These are phyloP conservation scores for Psilocybe cyanescens DNA, from an alignment of 768 basidiomycete species.

Conservation along the genomic window DNA sequence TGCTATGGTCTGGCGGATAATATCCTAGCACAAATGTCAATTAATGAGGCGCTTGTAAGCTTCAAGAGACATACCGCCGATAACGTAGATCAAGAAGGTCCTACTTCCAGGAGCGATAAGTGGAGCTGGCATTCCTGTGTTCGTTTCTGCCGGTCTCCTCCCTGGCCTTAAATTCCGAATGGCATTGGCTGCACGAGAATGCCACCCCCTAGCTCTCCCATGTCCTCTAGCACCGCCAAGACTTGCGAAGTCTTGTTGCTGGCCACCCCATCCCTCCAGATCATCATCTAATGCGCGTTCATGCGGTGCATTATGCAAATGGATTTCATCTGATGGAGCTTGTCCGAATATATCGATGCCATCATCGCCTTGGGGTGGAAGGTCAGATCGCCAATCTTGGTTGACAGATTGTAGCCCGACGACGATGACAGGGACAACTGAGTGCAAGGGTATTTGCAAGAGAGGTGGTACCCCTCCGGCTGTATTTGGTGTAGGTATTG, in stretches of 20 bases:
- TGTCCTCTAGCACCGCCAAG: constrained; percentile 13
- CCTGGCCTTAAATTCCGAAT: constrained; percentile 57
- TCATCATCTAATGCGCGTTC: constrained; percentile 16
- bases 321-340: constrained; percentile 11
- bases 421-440: constrained; percentile 82
- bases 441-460: constrained; percentile 29
- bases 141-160: constrained; percentile 27
- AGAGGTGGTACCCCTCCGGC: constrained; percentile 4
- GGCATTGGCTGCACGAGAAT: constrained; percentile 64
- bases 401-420: constrained; percentile 82
- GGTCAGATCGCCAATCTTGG: constrained; percentile 40
- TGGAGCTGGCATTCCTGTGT: constrained; percentile 13
- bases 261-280: constrained; percentile 11
- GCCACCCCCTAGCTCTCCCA: constrained; percentile 46
- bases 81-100: constrained; percentile 91
- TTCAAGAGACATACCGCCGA: constrained; percentile 59
- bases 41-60: neutral
- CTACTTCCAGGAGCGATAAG: constrained; percentile 46
- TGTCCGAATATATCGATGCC: constrained; percentile 22
- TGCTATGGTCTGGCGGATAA: constrained; percentile 88
- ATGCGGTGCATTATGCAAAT: constrained; percentile 1
- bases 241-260: constrained; percentile 15
- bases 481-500: constrained; percentile 7
- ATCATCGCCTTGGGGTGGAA: constrained; percentile 23
- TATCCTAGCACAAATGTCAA: constrained; percentile 57